phyloP scores from a whole-genome alignment of 768 basidiomycete genomes.

The Dacryopinax primogenitus region DNA sequence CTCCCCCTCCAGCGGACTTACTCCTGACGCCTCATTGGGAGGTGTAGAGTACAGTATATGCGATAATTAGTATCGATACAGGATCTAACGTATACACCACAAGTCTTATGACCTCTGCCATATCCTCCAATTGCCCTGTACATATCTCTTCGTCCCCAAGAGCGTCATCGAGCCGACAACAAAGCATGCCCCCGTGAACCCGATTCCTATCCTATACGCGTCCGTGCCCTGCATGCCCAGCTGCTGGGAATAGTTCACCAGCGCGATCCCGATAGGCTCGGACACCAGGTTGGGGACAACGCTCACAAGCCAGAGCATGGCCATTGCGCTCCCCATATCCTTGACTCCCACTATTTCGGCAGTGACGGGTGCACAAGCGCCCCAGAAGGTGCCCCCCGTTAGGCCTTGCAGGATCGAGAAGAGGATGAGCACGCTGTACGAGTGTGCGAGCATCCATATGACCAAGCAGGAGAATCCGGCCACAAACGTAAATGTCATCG shows the following conservation, averaged over 20 bases:
- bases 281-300: conserved; percentile 9
- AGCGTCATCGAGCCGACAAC: conserved; percentile 14
- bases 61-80: background rate
- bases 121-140: conserved; percentile 15
- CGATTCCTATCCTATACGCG: conserved; percentile 16
- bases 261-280: conserved; percentile 14
- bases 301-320: conserved; percentile 13
- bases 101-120: background rate
- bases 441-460: conserved; percentile 25
- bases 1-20: no score
- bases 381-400: conserved; percentile 18
- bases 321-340: conserved; percentile 14
- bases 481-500: conserved; percentile 22
- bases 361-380: conserved; percentile 13
- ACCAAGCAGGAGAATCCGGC: conserved; percentile 23
- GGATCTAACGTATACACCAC: background rate
- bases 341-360: conserved; percentile 18
- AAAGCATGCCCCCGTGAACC: conserved; percentile 17
- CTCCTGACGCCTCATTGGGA: no score
- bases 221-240: conserved; percentile 10
- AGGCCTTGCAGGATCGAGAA: conserved; percentile 23
- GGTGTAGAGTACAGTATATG: background rate
- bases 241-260: conserved; percentile 11
- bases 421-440: conserved; percentile 22
- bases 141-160: conserved; percentile 17